Base-by-base conservation (phyloP, 306 rosid species). In the Canavalia ensiformis region DNA sequence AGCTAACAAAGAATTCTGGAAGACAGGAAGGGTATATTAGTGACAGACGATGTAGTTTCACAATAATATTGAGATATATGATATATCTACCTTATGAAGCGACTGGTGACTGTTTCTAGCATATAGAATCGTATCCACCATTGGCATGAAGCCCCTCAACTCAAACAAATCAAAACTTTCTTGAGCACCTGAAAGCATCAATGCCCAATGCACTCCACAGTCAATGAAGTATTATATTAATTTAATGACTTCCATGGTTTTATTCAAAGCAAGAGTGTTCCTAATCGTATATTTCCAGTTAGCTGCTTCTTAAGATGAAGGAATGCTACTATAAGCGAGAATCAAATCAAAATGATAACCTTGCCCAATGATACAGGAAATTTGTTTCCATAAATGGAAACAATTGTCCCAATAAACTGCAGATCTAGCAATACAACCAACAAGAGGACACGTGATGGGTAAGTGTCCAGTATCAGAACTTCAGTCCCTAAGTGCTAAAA, bases 21-120 rank as follows among this genome's bases (percentile, higher is more conserved):
- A 72, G 80, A 85, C 25, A 83, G 77, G 75, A 70, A 73, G 70
- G 77, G 85, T 66, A 87, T 64, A 82, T 63, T 68, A 65, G 56
- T n/a, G 52, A 78, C 69, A 74, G 39, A 63, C 72, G 39, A 39
- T 60, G 59, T 68, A 57, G 55, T 50, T 37, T 77, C 65, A 84
- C 46, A 72, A 83, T 84, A 78, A 75, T 70, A 67, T 73, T 45
- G 60, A 56, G 75, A 84, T 81, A 77, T 78, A 76, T 76, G 71
- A 81, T 75, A 88, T 84, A 70, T 74, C 8, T 83, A 86, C 87
- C 87, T 79, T 56, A 42, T 65, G 41, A 83, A 75, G 85, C 44
- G 46, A 83, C 77, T 2, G 70, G 28, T 65, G 46, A 62, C 13
- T 30, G 80, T 70, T 72, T 79, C 80, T 56, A 31, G 55, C 6